Base-by-base conservation (phyloP, 768 basidiomycete species). In the Rhodocollybia butyracea region DNA sequence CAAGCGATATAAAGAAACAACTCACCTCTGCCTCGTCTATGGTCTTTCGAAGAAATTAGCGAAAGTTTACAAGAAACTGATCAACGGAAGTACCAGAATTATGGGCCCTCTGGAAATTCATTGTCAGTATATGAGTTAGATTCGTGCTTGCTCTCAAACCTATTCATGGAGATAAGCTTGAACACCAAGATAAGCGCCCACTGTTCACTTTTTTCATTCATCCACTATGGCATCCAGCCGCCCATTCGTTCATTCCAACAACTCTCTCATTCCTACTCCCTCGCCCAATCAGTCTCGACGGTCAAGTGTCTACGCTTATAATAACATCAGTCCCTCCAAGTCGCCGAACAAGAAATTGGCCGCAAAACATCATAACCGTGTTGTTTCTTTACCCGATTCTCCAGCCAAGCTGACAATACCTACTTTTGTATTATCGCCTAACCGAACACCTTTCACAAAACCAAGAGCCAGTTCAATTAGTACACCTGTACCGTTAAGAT, bases 21-120 rank as follows among this genome's bases (percentile, higher is more conserved):
- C 30, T 34, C 32, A 50, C 48, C 32, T 50, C 48, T 22, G 48
- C 48, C 22, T 50, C 48, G 19, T 50, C 48, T 50, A 36, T 50
- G 26, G 48, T 50, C 48, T 50, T 10, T 13, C 19, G 1, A 8
- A 3, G n/a, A 4, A 3, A 17, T 12, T 21, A 26, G 32, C 8
- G 13, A 15, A 10, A 38, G 12, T 36, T 19, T 27, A 15, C 6
- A 2, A 34, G 48, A 36, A n/a, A n/a, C 4, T 4, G 17, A n/a
- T 5, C 26, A 13, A 26, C 12, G 5, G 13, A 7, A 6, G 45
- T 50, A 38, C 48, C 3, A 50, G 31, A n/a, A 24, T n/a, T 13
- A 24, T 50, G 13, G 34, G 48, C 8, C 48, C 48, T 50, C 46
- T 48, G 24, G 19, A n/a, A 17, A 0, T 1, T 3, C 5, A 50